Conservation (phyloP, 768 basidiomycete species). For the Melanogaster broomeanus region DNA sequence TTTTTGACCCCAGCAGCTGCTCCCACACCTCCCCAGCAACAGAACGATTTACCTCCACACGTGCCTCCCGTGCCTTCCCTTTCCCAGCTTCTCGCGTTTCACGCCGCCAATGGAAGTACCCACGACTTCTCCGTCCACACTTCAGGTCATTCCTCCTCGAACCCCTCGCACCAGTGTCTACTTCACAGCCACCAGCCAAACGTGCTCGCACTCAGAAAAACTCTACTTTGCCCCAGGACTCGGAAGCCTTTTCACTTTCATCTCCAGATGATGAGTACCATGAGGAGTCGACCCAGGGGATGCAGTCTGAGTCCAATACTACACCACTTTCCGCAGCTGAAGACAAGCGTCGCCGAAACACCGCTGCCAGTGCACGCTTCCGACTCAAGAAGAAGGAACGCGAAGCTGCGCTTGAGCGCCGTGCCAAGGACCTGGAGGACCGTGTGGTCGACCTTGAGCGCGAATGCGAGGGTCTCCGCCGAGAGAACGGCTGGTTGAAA, state of each 20-base stretch:
- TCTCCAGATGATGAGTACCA: constrained; percentile 32
- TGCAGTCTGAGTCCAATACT: neutral
- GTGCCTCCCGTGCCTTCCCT: constrained; percentile 50
- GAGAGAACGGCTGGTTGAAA: constrained; percentile 93
- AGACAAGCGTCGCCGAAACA: constrained; percentile 93
- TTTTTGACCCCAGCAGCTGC: constrained; percentile 35
- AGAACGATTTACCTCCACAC: constrained; percentile 20
- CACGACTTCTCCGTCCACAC: constrained; percentile 19
- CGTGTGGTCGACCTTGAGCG: constrained; percentile 83
- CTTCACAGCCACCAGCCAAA: constrained; percentile 44
- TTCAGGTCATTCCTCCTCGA: constrained; percentile 12
- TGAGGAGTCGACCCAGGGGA: constrained; percentile 23
- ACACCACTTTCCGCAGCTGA: constrained; percentile 58
- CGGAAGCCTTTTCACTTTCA: constrained; percentile 23
- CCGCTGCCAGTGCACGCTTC: constrained; percentile 91
- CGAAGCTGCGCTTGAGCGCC: constrained; percentile 84
- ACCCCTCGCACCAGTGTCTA: constrained; percentile 18
- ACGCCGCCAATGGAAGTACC: constrained; percentile 39
- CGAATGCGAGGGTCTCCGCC: constrained; percentile 84
- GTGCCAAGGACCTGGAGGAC: constrained; percentile 80
- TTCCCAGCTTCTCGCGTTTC: constrained; percentile 69
- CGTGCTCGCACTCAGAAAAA: constrained; percentile 57
- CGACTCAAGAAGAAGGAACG: constrained; percentile 95
- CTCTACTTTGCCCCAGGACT: constrained; percentile 35
- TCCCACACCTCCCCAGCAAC: constrained; percentile 30